Base-by-base conservation (phyloP, 1,139 yeast genomes). In the Zygosaccharomyces pseudobailii region DNA sequence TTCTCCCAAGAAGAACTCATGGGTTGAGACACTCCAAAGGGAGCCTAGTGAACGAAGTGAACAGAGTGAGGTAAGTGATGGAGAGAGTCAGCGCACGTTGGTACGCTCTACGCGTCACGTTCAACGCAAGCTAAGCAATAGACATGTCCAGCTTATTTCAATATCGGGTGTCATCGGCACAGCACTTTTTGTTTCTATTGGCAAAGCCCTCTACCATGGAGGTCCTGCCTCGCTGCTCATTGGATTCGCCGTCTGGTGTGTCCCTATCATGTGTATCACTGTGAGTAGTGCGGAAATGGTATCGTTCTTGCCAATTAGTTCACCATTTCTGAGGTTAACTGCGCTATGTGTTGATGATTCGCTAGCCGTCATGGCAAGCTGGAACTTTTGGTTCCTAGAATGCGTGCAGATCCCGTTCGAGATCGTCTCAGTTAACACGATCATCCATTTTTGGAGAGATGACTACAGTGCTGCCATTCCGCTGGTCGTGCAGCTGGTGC, bases 81-180 rank as follows among this genome's bases (percentile, higher is more conserved):
- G 17, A 8, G 41, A 38, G 23, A 28, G 10, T 10, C 34, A 17
- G 9, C 24, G 19, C 13, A 13, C 23, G 7, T 23, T 38, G 8
- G 41, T 28, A 23, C 32, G 41, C 5, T 38, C 41, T 7, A 38
- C 41, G 10, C 30, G 41, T 6, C 41, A 38, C 13, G 41, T 38
- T 19, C 41, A 38, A 20, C 21, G 84, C 56, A 68, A 67, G 40
- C 65, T 79, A 46, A 71, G 74, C 52, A 76, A 79, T 43, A 72
- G 87, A 61, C 87, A 82, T 62, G 82, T 87, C 43, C 87, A 87
- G 57, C 76, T 87, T 60, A 85, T 87, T 60, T 89, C 92, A 42
- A 80, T 82, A 31, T 92, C 95, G 39, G 95, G 95, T 42, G 82
- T 88, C 39, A 86, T 87, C 56, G 95, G 95, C 53, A 86, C 94